Evolutionary conservation across 371 early-diverging fungal genomes (phyloP).

Genomic region (Mucor saturninus): DNA sequence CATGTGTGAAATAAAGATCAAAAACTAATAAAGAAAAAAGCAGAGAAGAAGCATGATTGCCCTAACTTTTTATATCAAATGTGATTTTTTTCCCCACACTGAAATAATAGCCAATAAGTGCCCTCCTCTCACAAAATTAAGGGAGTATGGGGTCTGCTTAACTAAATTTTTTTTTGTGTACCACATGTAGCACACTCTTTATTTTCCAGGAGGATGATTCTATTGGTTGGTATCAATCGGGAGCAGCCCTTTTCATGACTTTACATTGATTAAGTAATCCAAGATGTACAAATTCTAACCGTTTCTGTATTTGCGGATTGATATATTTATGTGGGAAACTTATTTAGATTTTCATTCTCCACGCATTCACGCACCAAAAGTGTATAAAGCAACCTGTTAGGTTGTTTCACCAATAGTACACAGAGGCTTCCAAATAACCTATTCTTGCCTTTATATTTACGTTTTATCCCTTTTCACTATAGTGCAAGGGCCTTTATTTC

Average conservation of each 20-base stretch:
- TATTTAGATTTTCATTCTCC: too few species aligned
- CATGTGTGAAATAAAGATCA: background rate
- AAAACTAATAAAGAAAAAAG: background rate
- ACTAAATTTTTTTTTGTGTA: background rate
- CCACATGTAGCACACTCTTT: background rate
- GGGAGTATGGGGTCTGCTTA: background rate
- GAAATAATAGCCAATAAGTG: too few species aligned
- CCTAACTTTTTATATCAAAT: too few species aligned
- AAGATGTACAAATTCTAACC: constrained; percentile 3
- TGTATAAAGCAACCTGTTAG: too few species aligned
- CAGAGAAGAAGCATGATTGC: background rate
- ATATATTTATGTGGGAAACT: background rate
- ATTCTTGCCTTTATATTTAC: too few species aligned
- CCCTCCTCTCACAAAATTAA: background rate
- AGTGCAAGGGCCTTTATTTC: too few species aligned
- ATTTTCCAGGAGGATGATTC: background rate
- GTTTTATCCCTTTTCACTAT: too few species aligned
- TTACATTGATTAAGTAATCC: constrained; percentile 9
- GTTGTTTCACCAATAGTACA: too few species aligned
- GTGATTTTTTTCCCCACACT: too few species aligned
- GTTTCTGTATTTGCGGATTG: background rate
- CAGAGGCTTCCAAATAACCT: too few species aligned
- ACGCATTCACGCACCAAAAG: too few species aligned
- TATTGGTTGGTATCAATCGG: constrained; percentile 9
- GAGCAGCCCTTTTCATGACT: background rate